A percentile compares a stretch with the other conserved stretches of the same genome.
These are phyloP conservation scores for Teratosphaeriaceae sp. DNA, from an alignment of 2,329 filamentous ascomycete genomes.

Conservation along the genomic window DNA sequence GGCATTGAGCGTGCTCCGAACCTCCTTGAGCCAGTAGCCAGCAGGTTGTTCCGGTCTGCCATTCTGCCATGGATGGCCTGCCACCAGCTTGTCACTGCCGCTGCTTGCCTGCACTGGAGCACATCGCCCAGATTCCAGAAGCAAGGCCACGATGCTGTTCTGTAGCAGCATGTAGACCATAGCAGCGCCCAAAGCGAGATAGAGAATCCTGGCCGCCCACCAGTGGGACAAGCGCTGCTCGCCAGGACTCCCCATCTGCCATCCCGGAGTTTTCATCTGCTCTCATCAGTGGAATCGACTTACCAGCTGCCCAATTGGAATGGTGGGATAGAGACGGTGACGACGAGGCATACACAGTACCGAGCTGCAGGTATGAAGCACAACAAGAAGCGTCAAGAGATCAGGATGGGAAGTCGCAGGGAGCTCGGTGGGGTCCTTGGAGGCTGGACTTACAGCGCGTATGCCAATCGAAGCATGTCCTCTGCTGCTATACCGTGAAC, in stretches of 20 bases:
- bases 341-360: no score
- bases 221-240: background rate
- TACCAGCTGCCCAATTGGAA: no score
- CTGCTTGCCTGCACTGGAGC: background rate
- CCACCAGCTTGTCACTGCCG: background rate
- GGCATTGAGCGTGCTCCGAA: conserved; percentile 19
- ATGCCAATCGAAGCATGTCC: no score
- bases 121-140: background rate
- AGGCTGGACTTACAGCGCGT: no score
- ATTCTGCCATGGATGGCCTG: background rate
- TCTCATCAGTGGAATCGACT: no score
- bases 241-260: background rate
- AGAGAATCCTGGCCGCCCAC: background rate
- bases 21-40: conserved; percentile 23
- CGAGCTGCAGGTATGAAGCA: no score
- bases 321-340: no score
- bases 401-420: no score
- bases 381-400: no score
- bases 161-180: conserved; percentile 1
- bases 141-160: background rate
- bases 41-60: background rate
- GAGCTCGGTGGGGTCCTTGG: no score
- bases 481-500: no score
- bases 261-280: background rate
- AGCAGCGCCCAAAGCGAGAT: background rate